Evolutionary conservation across 1,139 yeast genomes (phyloP).

Genomic region (Geotrichum klebahnii): DNA sequence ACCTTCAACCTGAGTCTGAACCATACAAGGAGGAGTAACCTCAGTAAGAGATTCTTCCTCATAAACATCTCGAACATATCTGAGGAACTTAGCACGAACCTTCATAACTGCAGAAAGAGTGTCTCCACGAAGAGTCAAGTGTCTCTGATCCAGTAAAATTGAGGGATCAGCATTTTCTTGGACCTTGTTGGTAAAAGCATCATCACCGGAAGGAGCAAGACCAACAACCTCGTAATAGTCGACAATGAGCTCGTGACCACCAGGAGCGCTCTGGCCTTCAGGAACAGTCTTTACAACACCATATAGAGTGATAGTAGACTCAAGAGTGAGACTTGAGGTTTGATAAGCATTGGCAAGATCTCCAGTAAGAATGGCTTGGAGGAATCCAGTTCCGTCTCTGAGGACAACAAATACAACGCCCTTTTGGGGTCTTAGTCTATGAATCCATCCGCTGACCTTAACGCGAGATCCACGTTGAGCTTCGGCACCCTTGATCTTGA

Average conservation of each 20-base stretch:
- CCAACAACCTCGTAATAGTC: conserved; percentile 88
- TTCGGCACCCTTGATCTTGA: conserved; percentile 58
- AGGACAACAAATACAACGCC: conserved; percentile 85
- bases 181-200: conserved; percentile 87
- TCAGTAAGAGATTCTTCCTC: conserved; percentile 73
- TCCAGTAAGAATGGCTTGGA: conserved; percentile 85
- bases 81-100: conserved; percentile 79
- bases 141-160: conserved; percentile 88
- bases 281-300: conserved; percentile 83
- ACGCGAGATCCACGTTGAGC: conserved; percentile 59
- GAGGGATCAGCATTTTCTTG: conserved; percentile 95
- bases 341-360: conserved; percentile 87
- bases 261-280: conserved; percentile 96
- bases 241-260: conserved; percentile 89
- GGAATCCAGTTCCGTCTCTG: conserved; percentile 90
- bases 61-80: conserved; percentile 71
- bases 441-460: conserved; percentile 88
- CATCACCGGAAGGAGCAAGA: conserved; percentile 94
- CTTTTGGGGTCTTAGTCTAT: conserved; percentile 88
- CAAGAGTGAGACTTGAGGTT: conserved; percentile 81
- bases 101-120: conserved; percentile 90
- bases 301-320: conserved; percentile 72
- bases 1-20: conserved; percentile 98
- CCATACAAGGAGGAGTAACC: conserved; percentile 99
- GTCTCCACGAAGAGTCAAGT: conserved; percentile 92